Evolutionary conservation across 306 rosid genomes (phyloP).

Genomic region (Cajanus cajan): DNA sequence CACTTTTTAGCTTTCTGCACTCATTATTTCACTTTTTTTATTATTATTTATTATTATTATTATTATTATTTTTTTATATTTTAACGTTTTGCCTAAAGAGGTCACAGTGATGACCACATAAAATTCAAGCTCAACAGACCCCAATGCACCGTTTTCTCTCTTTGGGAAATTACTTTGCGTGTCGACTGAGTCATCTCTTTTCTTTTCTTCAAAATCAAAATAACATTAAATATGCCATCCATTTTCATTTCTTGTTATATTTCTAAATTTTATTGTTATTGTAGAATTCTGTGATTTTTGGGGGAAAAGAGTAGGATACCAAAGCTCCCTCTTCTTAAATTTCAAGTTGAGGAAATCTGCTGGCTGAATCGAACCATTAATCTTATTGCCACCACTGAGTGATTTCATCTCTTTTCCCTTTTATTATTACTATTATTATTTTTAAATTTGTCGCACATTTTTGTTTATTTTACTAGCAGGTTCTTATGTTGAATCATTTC

Average conservation of each 20-base stretch:
- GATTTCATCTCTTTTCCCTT: constrained; percentile 8
- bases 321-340: constrained; percentile 80
- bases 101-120: constrained; percentile 49
- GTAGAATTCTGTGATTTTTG: not conserved
- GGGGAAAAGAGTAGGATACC: constrained; percentile 45
- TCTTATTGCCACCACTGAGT: constrained; percentile 60
- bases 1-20: not conserved
- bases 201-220: rapidly evolving
- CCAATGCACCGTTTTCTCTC: constrained; percentile 66
- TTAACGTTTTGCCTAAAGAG: not conserved
- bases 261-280: not conserved
- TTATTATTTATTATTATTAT: too few relatives aligned
- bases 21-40: not conserved
- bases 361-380: constrained; percentile 79
- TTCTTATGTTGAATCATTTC: too few relatives aligned
- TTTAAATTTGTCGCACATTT: too few relatives aligned
- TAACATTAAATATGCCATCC: too few relatives aligned
- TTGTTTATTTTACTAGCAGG: too few relatives aligned
- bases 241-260: not conserved
- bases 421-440: too few relatives aligned
- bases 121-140: constrained; percentile 99
- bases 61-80: not conserved
- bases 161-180: constrained; percentile 48
- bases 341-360: constrained; percentile 57
- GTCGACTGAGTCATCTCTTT: constrained; percentile 84